phyloP scores from a whole-genome alignment of 2,329 filamentous ascomycete genomes.

The Colletotrichum chrysophilum region DNA sequence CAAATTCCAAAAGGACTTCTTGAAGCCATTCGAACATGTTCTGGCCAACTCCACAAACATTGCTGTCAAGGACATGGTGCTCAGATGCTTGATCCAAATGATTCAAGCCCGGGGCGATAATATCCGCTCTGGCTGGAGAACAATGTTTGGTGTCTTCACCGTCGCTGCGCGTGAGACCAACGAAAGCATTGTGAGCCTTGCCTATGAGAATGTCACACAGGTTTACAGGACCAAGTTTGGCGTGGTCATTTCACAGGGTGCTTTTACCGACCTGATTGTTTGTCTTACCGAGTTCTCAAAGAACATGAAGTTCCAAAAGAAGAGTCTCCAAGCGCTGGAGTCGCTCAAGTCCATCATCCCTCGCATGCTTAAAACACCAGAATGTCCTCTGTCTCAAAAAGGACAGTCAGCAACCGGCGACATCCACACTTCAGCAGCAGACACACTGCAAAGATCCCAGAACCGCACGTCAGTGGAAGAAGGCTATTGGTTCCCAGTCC shows the following conservation, averaged over 20 bases:
- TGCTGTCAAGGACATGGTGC: constrained; percentile 95
- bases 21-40: constrained; percentile 98
- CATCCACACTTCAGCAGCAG: constrained; percentile 46
- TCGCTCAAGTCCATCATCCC: constrained; percentile 91
- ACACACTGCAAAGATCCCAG: constrained; percentile 58
- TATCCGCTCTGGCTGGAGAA: constrained; percentile 97
- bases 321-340: constrained; percentile 95
- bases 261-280: constrained; percentile 94
- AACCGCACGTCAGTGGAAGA: constrained; percentile 90
- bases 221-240: constrained; percentile 96
- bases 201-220: constrained; percentile 94
- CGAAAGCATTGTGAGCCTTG: constrained; percentile 94
- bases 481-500: constrained; percentile 97
- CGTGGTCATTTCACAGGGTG: constrained; percentile 93
- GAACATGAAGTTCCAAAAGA: constrained; percentile 98
- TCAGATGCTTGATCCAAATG: constrained; percentile 98
- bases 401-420: constrained; percentile 39
- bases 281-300: constrained; percentile 99
- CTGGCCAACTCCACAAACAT: constrained; percentile 91
- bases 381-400: constrained; percentile 85
- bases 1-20: constrained; percentile 99
- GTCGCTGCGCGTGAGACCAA: constrained; percentile 92
- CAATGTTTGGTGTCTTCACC: constrained; percentile 99
- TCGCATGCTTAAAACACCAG: constrained; percentile 93
- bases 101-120: constrained; percentile 96